Evolutionary conservation across 2,329 filamentous ascomycete species (phyloP).

Genomic region (Aspergillus quadrilineatus): DNA sequence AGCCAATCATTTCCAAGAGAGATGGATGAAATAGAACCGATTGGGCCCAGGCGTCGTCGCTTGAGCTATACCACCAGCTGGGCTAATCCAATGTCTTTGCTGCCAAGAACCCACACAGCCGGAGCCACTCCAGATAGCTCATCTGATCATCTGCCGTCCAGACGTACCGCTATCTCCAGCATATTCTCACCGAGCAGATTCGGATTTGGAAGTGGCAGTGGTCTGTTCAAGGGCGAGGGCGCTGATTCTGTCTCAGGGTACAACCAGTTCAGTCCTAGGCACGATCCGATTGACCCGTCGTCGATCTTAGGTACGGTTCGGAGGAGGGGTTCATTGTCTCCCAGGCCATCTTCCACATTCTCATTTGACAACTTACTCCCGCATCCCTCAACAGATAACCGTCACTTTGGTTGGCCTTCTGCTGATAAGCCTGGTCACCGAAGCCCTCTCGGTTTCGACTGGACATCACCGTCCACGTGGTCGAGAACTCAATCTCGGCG

Average conservation of each 20-base stretch:
- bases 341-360: conserved; percentile 53
- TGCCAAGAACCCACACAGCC: conserved; percentile 47
- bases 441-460: conserved; percentile 54
- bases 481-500: conserved; percentile 75
- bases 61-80: conserved; percentile 58
- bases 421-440: conserved; percentile 55
- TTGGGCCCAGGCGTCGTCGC: conserved; percentile 52
- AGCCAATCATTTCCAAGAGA: conserved; percentile 64
- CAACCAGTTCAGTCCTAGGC: conserved; percentile 48
- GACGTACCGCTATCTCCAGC: conserved; percentile 42
- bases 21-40: conserved; percentile 52
- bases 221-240: conserved; percentile 31
- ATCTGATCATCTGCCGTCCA: conserved; percentile 40
- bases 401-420: conserved; percentile 68
- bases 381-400: conserved; percentile 74
- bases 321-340: conserved; percentile 45
- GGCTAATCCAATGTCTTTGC: conserved; percentile 51
- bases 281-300: conserved; percentile 48
- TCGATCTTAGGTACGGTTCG: conserved; percentile 45
- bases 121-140: conserved; percentile 43
- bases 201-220: conserved; percentile 34
- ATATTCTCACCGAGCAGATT: conserved; percentile 45
- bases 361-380: conserved; percentile 61
- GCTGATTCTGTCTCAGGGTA: conserved; percentile 41
- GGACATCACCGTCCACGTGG: conserved; percentile 61